Evolutionary conservation across 108 stramenopile genomes (phyloP).

Genomic region (Bacterosira constricta): DNA sequence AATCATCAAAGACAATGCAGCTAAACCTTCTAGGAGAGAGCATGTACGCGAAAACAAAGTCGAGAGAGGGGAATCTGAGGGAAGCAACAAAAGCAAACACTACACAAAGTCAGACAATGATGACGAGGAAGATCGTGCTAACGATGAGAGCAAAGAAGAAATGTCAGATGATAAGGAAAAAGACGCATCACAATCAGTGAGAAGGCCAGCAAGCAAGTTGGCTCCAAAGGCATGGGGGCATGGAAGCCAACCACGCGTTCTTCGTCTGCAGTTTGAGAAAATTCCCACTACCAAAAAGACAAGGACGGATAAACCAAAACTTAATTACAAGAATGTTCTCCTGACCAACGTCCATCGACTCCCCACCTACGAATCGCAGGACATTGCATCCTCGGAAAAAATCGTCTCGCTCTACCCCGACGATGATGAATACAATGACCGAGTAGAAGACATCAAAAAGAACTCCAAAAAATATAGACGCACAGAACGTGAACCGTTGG

Average conservation of each 20-base stretch:
- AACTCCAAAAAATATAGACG: conserved; percentile 39
- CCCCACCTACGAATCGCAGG: conserved; percentile 5
- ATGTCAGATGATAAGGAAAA: neutral
- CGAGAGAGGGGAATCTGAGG: too few species aligned
- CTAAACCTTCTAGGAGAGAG: too few species aligned
- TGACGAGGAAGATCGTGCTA: neutral
- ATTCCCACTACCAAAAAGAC: neutral
- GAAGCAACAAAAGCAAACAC: too few species aligned
- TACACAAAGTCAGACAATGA: neutral
- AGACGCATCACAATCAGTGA: neutral
- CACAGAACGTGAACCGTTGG: conserved; percentile 44
- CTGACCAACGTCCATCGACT: conserved; percentile 1
- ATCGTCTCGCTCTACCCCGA: conserved; percentile 37
- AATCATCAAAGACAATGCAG: too few species aligned
- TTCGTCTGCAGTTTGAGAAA: neutral
- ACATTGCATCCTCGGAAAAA: conserved; percentile 19
- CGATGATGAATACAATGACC: conserved; percentile 17
- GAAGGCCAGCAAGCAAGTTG: too few species aligned
- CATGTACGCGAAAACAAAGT: too few species aligned
- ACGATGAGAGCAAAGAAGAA: neutral
- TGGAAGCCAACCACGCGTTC: neutral
- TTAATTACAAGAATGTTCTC: neutral
- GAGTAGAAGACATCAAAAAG: conserved; percentile 5
- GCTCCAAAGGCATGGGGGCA: too few species aligned
- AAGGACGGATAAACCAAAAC: conserved; percentile 2